Evolutionary conservation across 495 filamentous ascomycete species (phyloP), one percentile per base, ranked within the genome.

Genomic region (Hypoxylon lenormandii): DNA sequence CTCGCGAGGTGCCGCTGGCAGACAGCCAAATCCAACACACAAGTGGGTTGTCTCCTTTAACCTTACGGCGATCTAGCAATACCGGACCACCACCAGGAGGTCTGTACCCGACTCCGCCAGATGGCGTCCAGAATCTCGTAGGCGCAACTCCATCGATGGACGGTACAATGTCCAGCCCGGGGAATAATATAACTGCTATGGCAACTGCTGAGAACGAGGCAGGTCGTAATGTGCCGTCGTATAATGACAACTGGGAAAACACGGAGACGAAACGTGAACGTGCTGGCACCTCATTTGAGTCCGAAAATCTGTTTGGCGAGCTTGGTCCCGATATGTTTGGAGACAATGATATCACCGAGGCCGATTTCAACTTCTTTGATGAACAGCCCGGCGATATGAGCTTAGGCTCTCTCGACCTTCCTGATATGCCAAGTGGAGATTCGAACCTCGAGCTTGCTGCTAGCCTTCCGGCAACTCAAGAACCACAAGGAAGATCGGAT

Each of bases 281-380:
- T 68, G 51, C 79, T 66, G 58, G 73, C 22, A 52, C 59, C 10
- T 65, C 70, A 13, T 81, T 83, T 28, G 81, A 83, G 23, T 82
- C 87, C 22, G 87, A 90, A 28, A 88, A 91, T 66, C 78, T 92
- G 1, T 92, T 90, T 70, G 89, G 85, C 7, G 90, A 92, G 52
- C 81, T 91, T 28, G 87, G 87, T 38, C 90, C 87, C 26, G 89
- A 91, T 74, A 86, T 94, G 59, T 97, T 96, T 76, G 92, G 88
- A 18, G 83, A 89, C 18, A 90, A 88, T 67, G 91, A 89, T n/a
- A 87, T 97, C 16, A 94, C 92, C 1, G 93, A 97, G 60, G 89
- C 88, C 2, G 93, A 97, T 74, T 97, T 97, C 77, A 94, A 86
- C 77, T 97, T 96, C 73, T 97, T 97, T 60, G 92, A 96, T 37